A percentile compares a stretch with the other conserved stretches of the same genome.
Conservation (phyloP, 2,329 filamentous ascomycete genomes). For the Cladosporium cucumerinum region DNA sequence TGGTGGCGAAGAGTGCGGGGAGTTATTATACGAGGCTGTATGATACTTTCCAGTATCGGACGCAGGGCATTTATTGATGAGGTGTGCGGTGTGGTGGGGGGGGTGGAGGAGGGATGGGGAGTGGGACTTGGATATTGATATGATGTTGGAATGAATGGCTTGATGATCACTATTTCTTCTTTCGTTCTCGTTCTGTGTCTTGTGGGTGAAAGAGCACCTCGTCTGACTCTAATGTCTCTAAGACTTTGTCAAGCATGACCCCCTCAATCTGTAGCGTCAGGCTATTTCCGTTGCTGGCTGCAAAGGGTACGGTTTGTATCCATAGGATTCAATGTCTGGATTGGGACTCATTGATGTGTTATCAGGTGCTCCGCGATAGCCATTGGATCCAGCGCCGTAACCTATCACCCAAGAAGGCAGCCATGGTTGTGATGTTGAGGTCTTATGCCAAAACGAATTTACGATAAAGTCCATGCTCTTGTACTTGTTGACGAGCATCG, state of each 20-base stretch:
- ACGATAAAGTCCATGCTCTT: background rate
- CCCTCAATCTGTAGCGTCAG: background rate
- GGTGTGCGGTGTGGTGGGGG: background rate
- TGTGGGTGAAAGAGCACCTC: background rate
- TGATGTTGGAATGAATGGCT: slow-evolving; percentile 5
- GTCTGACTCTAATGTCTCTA: background rate
- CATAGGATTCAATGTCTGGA: too few relatives aligned
- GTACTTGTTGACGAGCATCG: background rate
- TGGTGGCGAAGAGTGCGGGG: slow-evolving; percentile 76
- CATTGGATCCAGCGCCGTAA: background rate
- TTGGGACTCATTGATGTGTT: too few relatives aligned
- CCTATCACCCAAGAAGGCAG: background rate
- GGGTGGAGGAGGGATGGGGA: background rate
- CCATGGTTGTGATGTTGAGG: background rate
- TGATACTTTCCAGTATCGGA: slow-evolving; percentile 74
- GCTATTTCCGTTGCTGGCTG: background rate
- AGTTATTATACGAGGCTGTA: slow-evolving; percentile 85
- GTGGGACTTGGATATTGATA: background rate
- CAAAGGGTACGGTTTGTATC: background rate
- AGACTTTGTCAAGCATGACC: background rate
- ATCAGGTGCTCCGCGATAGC: too few relatives aligned
- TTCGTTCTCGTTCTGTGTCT: background rate
- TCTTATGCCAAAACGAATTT: background rate
- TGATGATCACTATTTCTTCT: background rate
- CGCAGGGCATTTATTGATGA: slow-evolving; percentile 76